phyloP scores from a whole-genome alignment of 2,329 filamentous ascomycete species.

The Fusarium verticillioides region DNA sequence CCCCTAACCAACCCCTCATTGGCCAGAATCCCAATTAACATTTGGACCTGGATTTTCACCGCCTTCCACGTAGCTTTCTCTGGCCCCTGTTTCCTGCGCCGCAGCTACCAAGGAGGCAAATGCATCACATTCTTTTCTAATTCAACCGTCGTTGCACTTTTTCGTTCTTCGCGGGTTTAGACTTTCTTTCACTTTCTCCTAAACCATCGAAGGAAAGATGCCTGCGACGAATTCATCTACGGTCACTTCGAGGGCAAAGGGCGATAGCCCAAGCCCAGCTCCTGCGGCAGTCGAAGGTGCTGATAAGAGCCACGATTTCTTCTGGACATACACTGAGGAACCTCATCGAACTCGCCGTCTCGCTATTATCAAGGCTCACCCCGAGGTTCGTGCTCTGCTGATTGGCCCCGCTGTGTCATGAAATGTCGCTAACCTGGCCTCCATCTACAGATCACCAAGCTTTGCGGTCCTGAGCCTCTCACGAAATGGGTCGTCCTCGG shows the following conservation, averaged over 20 bases:
- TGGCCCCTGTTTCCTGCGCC: slow-evolving; percentile 17
- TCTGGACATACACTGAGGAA: slow-evolving; percentile 99
- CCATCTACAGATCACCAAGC: slow-evolving; percentile 81
- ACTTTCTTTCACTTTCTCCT: not conserved
- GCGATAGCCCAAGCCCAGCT: slow-evolving; percentile 35
- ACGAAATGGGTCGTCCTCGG: slow-evolving; percentile 91
- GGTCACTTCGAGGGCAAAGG: slow-evolving; percentile 48
- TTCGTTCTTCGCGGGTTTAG: not conserved
- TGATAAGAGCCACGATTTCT: slow-evolving; percentile 70
- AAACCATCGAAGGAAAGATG: slow-evolving; percentile 22
- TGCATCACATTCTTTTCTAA: slow-evolving; percentile 27
- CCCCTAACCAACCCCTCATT: slow-evolving; percentile 29
- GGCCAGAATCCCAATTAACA: slow-evolving; percentile 18
- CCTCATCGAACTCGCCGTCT: slow-evolving; percentile 90
- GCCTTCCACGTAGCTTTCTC: slow-evolving; percentile 42
- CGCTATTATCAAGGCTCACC: slow-evolving; percentile 97
- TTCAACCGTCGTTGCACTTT: not conserved
- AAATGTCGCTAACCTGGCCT: slow-evolving; percentile 13
- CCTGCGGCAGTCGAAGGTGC: slow-evolving; percentile 12
- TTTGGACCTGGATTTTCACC: slow-evolving; percentile 37
- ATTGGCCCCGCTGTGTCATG: not conserved
- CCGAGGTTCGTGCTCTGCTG: slow-evolving; percentile 71
- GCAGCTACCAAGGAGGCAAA: slow-evolving; percentile 31
- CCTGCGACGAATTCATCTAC: slow-evolving; percentile 48
- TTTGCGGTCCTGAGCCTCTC: slow-evolving; percentile 94